Evolutionary conservation across 2,329 filamentous ascomycete species (phyloP).

Genomic region (Aspergillus sp.): DNA sequence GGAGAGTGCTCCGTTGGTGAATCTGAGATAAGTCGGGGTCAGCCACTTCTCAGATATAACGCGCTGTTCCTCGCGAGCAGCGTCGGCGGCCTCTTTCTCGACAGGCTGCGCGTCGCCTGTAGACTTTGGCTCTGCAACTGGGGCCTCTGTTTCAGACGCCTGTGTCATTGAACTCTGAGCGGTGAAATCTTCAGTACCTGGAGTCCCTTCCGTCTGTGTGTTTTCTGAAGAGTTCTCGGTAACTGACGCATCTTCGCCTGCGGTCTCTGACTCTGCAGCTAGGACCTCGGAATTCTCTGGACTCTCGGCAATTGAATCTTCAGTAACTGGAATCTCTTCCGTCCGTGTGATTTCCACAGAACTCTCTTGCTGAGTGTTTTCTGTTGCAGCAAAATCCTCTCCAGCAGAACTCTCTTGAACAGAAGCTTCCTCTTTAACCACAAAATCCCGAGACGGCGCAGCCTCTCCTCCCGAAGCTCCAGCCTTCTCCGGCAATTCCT

Average conservation of each 20-base stretch:
- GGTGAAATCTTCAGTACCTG: not conserved
- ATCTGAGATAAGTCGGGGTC: slow-evolving; percentile 32
- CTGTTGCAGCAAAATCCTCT: no score
- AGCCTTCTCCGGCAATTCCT: not conserved
- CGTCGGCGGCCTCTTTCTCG: not conserved
- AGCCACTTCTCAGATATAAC: not conserved
- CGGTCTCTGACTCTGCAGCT: no score
- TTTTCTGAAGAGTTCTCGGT: not conserved
- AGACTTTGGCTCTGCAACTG: no score
- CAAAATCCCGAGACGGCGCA: not conserved
- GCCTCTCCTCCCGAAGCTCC: not conserved
- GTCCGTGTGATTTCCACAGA: no score
- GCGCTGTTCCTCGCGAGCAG: no score
- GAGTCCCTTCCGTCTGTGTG: not conserved
- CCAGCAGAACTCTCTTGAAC: no score
- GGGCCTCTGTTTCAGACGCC: no score
- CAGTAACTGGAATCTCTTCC: no score
- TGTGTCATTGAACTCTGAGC: not conserved
- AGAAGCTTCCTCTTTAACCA: not conserved
- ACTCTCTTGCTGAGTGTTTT: no score
- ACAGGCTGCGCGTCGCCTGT: not conserved
- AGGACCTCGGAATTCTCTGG: no score
- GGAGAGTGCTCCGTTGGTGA: slow-evolving; percentile 54
- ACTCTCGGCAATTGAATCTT: no score
- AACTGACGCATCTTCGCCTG: no score